A percentile compares a stretch with the other conserved stretches of the same genome.
Conservation (phyloP, 768 basidiomycete genomes). For the Tephrocybe sp. region DNA sequence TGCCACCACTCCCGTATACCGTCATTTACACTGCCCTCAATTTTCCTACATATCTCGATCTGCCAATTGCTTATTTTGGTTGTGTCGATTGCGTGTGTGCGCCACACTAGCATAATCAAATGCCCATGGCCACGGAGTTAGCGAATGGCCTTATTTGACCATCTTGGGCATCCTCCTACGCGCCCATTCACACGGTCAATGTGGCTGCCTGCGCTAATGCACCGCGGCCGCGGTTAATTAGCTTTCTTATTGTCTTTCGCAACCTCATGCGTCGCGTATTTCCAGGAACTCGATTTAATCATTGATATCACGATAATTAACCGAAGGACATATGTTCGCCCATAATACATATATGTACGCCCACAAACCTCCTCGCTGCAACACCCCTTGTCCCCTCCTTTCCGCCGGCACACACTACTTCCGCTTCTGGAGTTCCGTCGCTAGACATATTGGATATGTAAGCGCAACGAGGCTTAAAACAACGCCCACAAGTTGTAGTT, state of each 20-base stretch:
- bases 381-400: background rate
- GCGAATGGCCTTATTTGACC: background rate
- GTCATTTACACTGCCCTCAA: no score
- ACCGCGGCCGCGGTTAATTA: background rate
- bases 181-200: background rate
- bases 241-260: background rate
- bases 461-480: no score
- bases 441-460: no score
- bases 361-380: background rate
- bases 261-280: constrained; percentile 1
- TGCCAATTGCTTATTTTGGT: background rate
- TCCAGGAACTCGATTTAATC: constrained; percentile 6
- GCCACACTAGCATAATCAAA: background rate
- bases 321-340: background rate
- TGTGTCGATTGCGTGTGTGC: background rate
- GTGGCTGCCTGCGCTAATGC: background rate
- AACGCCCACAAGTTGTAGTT: no score
- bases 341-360: no score
- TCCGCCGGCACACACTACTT: no score
- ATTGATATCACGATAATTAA: background rate
- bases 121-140: background rate
- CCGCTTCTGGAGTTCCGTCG: no score
- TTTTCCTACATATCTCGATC: no score
- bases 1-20: no score
- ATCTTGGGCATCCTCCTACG: no score